Conservation (phyloP, 768 basidiomycete species). For the Boletus rex-veris region DNA sequence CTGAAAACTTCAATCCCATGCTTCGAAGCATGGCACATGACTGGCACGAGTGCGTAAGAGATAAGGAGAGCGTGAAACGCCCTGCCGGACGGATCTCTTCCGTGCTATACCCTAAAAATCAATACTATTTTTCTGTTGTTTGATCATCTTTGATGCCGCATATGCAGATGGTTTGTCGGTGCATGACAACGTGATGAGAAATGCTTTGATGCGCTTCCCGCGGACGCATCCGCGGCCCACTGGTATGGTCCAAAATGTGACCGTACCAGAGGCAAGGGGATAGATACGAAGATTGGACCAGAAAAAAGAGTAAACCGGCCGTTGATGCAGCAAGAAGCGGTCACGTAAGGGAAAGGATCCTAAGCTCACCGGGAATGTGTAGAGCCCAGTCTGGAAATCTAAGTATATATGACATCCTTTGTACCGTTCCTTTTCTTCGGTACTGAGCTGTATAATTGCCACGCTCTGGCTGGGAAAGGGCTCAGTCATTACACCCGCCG, state of each 20-base stretch:
- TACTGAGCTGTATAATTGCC: slow-evolving; percentile 71
- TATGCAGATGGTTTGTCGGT: not conserved
- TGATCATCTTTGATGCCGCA: not conserved
- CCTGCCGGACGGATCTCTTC: slow-evolving; percentile 27
- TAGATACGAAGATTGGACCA: no score
- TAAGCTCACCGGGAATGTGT: slow-evolving; percentile 71
- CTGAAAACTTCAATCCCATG: not conserved
- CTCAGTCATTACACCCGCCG: not conserved
- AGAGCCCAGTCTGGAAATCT: slow-evolving; percentile 72
- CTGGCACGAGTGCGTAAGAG: not conserved
- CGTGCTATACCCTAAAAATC: not conserved
- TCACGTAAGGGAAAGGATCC: not conserved
- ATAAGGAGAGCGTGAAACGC: not conserved
- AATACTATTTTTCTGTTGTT: not conserved
- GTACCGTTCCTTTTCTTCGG: slow-evolving; percentile 65
- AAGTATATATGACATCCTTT: slow-evolving; percentile 63
- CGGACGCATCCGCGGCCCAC: not conserved
- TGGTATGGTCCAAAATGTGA: not conserved
- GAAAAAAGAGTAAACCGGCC: no score
- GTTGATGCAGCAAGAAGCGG: no score
- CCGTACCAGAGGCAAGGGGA: no score
- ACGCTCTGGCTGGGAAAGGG: slow-evolving; percentile 61
- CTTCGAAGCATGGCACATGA: not conserved
- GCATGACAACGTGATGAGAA: not conserved
- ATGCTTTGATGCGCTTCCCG: not conserved